Conservation (phyloP, 192 early-diverging fungal species). For the Podochytrium sp. region DNA sequence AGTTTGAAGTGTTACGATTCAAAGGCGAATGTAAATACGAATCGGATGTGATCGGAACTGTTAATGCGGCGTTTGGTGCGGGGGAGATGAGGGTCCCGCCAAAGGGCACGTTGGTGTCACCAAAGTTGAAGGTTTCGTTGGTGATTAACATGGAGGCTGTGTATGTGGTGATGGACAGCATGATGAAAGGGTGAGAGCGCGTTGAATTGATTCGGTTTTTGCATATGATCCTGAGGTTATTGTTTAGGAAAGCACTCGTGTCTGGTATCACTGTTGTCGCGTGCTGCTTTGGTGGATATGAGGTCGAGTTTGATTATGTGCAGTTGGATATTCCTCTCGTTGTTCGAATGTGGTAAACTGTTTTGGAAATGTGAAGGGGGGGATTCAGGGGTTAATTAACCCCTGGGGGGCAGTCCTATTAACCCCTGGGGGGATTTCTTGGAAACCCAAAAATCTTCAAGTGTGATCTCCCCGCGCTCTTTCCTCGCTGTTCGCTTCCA, state of each 20-base stretch:
- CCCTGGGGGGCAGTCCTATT: too few species aligned
- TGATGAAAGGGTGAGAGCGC: neutral
- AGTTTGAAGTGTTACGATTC: neutral
- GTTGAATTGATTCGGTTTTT: neutral
- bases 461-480: too few species aligned
- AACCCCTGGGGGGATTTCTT: too few species aligned
- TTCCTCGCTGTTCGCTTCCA: too few species aligned
- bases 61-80: neutral
- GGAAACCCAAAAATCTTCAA: too few species aligned
- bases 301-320: conserved; percentile 1
- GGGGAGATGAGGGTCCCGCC: neutral
- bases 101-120: neutral
- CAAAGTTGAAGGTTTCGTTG: neutral
- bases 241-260: neutral
- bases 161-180: neutral
- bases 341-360: conserved; percentile 13
- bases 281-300: conserved; percentile 9
- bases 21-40: neutral
- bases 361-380: conserved; percentile 1
- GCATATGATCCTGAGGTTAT: neutral
- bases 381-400: too few species aligned
- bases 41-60: neutral
- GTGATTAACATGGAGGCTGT: neutral
- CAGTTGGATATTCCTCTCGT: neutral
- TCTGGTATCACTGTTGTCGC: neutral